Base-by-base conservation (phyloP, 352 stramenopile species). In the Phytopythium boreale region DNA sequence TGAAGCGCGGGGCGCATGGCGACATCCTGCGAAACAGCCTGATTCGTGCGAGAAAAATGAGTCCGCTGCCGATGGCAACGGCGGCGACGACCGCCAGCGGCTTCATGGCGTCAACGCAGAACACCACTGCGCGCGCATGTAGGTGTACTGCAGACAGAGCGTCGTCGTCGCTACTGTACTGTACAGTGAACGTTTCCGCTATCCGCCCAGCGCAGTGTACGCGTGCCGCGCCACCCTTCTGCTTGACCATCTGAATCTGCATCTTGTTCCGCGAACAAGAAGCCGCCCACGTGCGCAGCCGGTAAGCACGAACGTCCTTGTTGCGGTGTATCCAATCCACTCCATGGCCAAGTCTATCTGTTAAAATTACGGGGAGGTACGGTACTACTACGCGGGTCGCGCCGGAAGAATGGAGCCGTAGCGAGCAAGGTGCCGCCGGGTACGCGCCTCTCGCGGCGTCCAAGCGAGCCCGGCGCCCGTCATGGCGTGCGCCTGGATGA, bases 331-430 rank as follows among this genome's bases (percentile, higher is more conserved):
- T 39, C 7, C 8, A 36, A 47, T 47, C 44, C 22, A 52, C 39
- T 46, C 39, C 4, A 46, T n/a, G 39, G 39, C 19, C 39, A 52
- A 52, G 46, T 52, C 46, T 52, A 52, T 52, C 8, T 26, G 46
- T 20, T 52, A 52, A 52, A 52, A 31, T 34, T 52, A 52, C 46
- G 46, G 46, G 46, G 46, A 31, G 34, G 46, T 52, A 52, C 43
- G 43, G n/a, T 49, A 26, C 43, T 49, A 26, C 43, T 49, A 4
- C 19, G 43, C 43, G n/a, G 19, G 43, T 26, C 43, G 43, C 43
- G 43, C n/a, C 7, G 43, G 43, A 19, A 14, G 20, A 49, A 49
- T 26, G 43, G 39, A n/a, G 39, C 39, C 17, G 19, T 22, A 22
- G 39, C 3, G 5, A 14, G 5, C 39, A 22, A 17, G 39, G 19